Evolutionary conservation across 2,329 filamentous ascomycete species (phyloP), one percentile per base, ranked within the genome.

Genomic region (Alternaria sp.): DNA sequence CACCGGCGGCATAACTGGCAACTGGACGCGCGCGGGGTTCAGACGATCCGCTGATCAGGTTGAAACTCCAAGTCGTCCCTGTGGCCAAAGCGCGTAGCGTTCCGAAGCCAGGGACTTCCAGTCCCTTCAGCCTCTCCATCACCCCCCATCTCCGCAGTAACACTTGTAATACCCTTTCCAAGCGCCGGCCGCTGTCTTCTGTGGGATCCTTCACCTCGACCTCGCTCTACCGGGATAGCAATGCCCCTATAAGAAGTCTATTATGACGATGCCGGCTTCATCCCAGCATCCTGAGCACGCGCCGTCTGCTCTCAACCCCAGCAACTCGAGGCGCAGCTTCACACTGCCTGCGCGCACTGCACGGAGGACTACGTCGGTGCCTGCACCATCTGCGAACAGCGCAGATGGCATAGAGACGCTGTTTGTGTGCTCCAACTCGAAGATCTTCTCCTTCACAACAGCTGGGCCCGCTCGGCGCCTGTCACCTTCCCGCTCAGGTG

Each of bases 361-460:
- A 14, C 73, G 75, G 53, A 70, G 75, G 41, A 75, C 75, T 14
- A 67, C 67, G 15, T 62, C 77, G 6, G 62, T 69, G 45, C 70
- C 79, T 45, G 71, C 76, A 10, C 15, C 37, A n/a, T 77, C 81
- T 10, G 76, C 75, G 15, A 77, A 78, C 64, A 78, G 79, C 59
- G 85, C 73, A 6, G 77, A 79, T 56, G 78, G 78, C 58, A 79
- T 92, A 69, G 91, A 93, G 77, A 92, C 89, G 2, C 86, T 96
- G 6, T 96, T 92, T 76, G 88, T 87, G 61, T 91, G 94, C 72
- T 87, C 90, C 0, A 88, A 87, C 46, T 89, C 89, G 62, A 93
- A 90, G 75, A 92, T 96, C 65, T 84, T 91, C 55, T 87, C 88
- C 60, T 92, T 92, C 78, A 86, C 79, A 56, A 78, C 82, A 15